Evolutionary conservation across 176 grass and related monocot genomes (phyloP), one percentile per base, ranked within the genome.

Genomic region (Poa annua): DNA sequence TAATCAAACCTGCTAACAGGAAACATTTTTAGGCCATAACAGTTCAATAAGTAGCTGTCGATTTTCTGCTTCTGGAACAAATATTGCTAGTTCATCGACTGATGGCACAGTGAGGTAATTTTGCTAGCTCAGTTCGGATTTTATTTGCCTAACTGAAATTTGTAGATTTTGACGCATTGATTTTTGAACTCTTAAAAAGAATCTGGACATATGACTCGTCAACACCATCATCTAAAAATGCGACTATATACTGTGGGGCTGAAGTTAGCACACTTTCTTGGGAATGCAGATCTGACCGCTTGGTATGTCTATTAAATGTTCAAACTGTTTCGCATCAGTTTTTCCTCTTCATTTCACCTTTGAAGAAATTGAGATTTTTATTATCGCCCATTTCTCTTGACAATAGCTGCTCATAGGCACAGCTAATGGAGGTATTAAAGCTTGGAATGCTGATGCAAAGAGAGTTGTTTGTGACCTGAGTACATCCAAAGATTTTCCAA

Each of bases 381-480:
- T 86, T 90, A 65, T 79, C 52, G 78, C 88, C 89, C 55, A 86
- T 97, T 92, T 91, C 50, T 92, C 75, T 92, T 97, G 90, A 92
- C 83, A 85, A 82, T 95, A 98, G 96, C 87, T 98, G 57, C 87
- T 98, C 84, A 95, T 98, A 95, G 96, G 96, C 73, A 98, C 96
- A 74, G 87, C 88, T 81, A 94, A 98, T 98, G 96, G 92, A 42
- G 91, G 92, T 65, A 95, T 98, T 74, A 98, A 98, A 90, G 96
- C 96, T 80, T 98, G 96, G 96, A 98, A 98, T 91, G 92, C 89
- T 88, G 96, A 95, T 93, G 96, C 92, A 72, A 98, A 98, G 83
- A 84, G 96, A 90, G 92, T 98, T 85, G 92, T 98, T 62, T 90
- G 87, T 45, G 96, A 98, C 82, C 86, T 98, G 55, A 95, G 80